A percentile compares a stretch with the other conserved stretches of the same genome.
Evolutionary conservation across 2,329 filamentous ascomycete genomes (phyloP).

Genomic region (Teratosphaeria nubilosa): DNA sequence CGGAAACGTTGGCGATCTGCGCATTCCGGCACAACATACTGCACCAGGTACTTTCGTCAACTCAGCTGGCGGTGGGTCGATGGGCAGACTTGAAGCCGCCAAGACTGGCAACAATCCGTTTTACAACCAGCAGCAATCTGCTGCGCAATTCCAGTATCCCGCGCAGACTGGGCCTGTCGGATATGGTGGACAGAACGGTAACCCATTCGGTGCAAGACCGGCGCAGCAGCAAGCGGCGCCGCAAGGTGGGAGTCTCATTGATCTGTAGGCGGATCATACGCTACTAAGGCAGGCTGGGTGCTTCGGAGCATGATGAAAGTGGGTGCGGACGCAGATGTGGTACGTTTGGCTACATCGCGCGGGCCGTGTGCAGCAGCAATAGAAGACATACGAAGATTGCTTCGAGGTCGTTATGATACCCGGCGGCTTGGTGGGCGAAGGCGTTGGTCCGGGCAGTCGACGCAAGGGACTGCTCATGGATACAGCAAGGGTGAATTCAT

Average conservation of each 20-base stretch:
- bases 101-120: constrained; percentile 83
- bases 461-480: not conserved
- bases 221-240: constrained; percentile 32
- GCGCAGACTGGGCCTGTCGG: constrained; percentile 43
- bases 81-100: constrained; percentile 56
- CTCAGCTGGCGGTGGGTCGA: constrained; percentile 67
- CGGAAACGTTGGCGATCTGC: constrained; percentile 90
- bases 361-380: not conserved
- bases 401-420: not conserved
- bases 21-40: constrained; percentile 93
- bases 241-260: constrained; percentile 47
- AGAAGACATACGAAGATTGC: not conserved
- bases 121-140: constrained; percentile 48
- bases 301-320: not conserved
- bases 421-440: not conserved
- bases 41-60: constrained; percentile 95
- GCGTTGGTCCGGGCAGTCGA: not conserved
- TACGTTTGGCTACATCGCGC: not conserved
- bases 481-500: not conserved
- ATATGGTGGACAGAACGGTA: constrained; percentile 33
- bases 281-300: not conserved
- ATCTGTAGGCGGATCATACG: constrained; percentile 30
- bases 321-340: not conserved
- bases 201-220: constrained; percentile 48
- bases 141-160: constrained; percentile 34